phyloP scores from a whole-genome alignment of 2,329 filamentous ascomycete species.

The Cadophora gregata region DNA sequence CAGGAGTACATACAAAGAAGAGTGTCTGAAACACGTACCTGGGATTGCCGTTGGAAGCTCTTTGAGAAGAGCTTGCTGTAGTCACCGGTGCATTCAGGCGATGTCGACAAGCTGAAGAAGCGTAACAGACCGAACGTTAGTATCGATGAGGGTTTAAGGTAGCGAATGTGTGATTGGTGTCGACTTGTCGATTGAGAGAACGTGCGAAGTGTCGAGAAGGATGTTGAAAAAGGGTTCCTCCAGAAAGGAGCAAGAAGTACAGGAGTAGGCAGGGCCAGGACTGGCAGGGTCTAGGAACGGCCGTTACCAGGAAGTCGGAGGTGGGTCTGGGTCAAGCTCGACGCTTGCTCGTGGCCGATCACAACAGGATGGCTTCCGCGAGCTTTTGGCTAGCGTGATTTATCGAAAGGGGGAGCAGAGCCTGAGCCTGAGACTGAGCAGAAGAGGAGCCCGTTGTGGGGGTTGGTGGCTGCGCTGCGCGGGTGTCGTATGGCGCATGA shows the following conservation, averaged over 20 bases:
- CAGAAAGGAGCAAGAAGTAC: slow-evolving; percentile 34
- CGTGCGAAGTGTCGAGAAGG: slow-evolving; percentile 21
- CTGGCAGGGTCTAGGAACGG: slow-evolving; percentile 28
- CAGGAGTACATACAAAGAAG: not conserved
- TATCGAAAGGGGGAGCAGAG: slow-evolving; percentile 30
- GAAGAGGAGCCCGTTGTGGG: slow-evolving; percentile 16
- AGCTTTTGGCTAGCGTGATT: slow-evolving; percentile 33
- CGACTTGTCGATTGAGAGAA: slow-evolving; percentile 17
- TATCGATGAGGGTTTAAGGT: slow-evolving; percentile 24
- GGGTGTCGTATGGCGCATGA: slow-evolving; percentile 30
- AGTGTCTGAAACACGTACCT: slow-evolving; percentile 31
- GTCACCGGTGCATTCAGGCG: slow-evolving; percentile 45
- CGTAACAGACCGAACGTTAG: slow-evolving; percentile 7
- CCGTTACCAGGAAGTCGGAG: slow-evolving; percentile 41
- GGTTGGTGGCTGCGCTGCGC: slow-evolving; percentile 18
- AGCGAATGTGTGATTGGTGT: slow-evolving; percentile 32
- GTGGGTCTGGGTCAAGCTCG: slow-evolving; percentile 35
- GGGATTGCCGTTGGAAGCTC: slow-evolving; percentile 37
- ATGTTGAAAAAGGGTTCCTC: slow-evolving; percentile 22
- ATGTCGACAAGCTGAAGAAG: slow-evolving; percentile 20
- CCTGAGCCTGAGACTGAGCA: slow-evolving; percentile 5
- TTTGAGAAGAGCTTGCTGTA: slow-evolving; percentile 42
- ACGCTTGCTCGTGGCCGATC: slow-evolving; percentile 34
- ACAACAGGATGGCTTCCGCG: slow-evolving; percentile 36
- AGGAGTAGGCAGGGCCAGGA: slow-evolving; percentile 11